phyloP scores from a whole-genome alignment of 2,329 filamentous ascomycete species.

The Botrytis hyacinthi region DNA sequence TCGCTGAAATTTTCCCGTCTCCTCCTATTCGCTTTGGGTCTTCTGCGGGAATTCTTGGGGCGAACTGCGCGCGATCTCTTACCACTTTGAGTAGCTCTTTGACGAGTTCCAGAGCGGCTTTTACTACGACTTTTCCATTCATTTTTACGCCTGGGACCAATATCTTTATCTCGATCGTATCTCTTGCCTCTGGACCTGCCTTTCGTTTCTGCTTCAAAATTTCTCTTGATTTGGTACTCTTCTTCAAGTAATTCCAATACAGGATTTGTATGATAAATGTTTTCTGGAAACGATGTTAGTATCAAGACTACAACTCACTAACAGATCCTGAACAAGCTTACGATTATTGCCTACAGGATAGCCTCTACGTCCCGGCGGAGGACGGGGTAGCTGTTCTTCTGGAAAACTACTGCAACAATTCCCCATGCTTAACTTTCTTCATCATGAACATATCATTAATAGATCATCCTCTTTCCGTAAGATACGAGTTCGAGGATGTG shows the following conservation, averaged over 20 bases:
- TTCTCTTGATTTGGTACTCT: slow-evolving; percentile 6
- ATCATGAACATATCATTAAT: background rate
- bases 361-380: background rate
- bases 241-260: slow-evolving; percentile 6
- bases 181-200: background rate
- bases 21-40: background rate
- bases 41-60: background rate
- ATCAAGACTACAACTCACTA: background rate
- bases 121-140: background rate
- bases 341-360: background rate
- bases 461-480: background rate
- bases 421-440: slow-evolving; percentile 17
- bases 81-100: background rate
- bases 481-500: background rate
- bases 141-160: background rate
- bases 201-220: background rate
- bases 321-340: background rate
- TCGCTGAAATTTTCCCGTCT: background rate
- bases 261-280: background rate
- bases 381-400: slow-evolving; percentile 1
- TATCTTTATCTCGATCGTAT: background rate
- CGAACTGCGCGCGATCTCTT: background rate
- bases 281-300: background rate
- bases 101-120: background rate
- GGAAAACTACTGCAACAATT: slow-evolving; percentile 18